Evolutionary conservation across 2,329 filamentous ascomycete genomes (phyloP), one percentile per base, ranked within the genome.

Genomic region (Paracorniculantispora psalliotae): DNA sequence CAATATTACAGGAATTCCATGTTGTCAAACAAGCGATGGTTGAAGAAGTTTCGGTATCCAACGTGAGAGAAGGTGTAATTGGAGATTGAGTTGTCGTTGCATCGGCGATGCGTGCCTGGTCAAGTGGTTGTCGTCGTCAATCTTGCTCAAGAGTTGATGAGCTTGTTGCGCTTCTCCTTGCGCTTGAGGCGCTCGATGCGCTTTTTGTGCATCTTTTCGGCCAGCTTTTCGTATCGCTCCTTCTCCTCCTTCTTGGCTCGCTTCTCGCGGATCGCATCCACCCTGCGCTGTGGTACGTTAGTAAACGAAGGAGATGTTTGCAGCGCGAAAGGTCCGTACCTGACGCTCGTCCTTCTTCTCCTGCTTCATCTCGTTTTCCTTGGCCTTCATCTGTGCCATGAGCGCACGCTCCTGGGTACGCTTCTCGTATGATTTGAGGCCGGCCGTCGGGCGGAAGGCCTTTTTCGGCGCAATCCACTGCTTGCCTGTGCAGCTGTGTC

Each of bases 141-240:
- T 37, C 4, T n/a, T 12, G 50, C 62, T 82, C 78, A 88, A 61
- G 85, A 87, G 72, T 87, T 87, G 68, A 89, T 71, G 72, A 91
- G 77, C 79, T 93, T 94, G 76, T 93, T 99, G 71, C 94, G 86
- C 87, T 97, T 97, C 81, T 99, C 94, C 75, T 91, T 90, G 71
- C 92, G 85, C 86, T 92, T 96, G 74, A 96, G 76, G 67, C 94
- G 85, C 77, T 99, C 94, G 13, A 97, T 88, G 62, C 92, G 83
- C 82, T 96, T 97, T 75, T 85, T 86, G 78, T 97, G 93, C 94
- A 99, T 97, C 79, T 94, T 97, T 77, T 92, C 91, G 21, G 92
- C 93, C 85, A 99, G 85, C 79, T 92, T 91, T 73, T 92, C 91
- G 71, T 93, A 97, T 66, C 93, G 82, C 69, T 92, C 91, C 75